Evolutionary conservation across 306 rosid species (phyloP), one percentile per base, ranked within the genome.

Genomic region (Abrus precatorius): DNA sequence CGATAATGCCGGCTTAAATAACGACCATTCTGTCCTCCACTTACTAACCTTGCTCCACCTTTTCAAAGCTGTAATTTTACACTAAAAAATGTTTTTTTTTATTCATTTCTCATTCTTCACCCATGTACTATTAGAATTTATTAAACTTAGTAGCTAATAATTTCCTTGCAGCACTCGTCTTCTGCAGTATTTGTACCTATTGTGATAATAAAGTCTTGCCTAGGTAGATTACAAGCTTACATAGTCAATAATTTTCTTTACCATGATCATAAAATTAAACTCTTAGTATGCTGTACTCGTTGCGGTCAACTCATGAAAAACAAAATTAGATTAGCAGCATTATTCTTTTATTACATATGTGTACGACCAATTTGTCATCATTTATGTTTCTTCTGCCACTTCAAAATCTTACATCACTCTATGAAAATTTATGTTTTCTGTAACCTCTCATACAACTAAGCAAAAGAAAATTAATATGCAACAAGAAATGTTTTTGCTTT

Each of bases 11-110:
- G 85, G 64, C 86, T 72, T 67, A 38, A 55, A 70, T 49, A 56
- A 69, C 75, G 84, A 77, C 85, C 80, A 83, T 64, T 79, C 53
- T 79, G 74, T 79, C 80, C 64, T 79, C 89, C 83, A 86, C 80
- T 74, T 5, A 34, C 76, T 59, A 13, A 6, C 60, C 7, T 64
- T 55, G 50, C 76, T 74, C 34, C 48, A 53, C 68, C 67, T 62
- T 79, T 64, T 33, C 28, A 10, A 8, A 32, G 43, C n/a, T 33
- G 9, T 14, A 34, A n/a, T n/a, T 75, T 43, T 36, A 54, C 41
- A 53, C 44, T 30, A 10, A 59, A 27, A 44, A 14, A 57, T 41
- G 49, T 57, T 29, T 56, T 4, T 5, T 20, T 20, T 20, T 20
- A 20, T 20, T 20, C 20, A 20, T 20, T 20, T 20, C 20, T 20